These are phyloP conservation scores for Brassica hybrid DNA, from an alignment of 441 rosid species.

Conservation along the genomic window DNA sequence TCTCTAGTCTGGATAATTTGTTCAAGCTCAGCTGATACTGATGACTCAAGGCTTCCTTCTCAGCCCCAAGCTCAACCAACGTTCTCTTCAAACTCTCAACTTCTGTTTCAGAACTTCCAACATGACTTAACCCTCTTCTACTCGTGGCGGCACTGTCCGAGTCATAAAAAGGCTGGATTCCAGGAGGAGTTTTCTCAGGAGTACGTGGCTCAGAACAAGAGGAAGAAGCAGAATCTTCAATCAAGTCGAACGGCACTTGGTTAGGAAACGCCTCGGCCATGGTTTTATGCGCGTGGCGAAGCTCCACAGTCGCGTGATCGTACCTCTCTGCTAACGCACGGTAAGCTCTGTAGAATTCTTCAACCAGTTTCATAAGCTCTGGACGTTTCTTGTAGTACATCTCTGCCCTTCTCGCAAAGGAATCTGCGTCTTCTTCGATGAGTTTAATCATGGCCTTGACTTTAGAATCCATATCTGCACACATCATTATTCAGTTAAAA, in stretches of 20 bases:
- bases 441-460: conserved; percentile 83
- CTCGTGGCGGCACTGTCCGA: conserved; percentile 44
- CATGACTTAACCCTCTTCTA: conserved; percentile 67
- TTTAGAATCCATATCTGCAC: conserved; percentile 75
- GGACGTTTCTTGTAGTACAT: conserved; percentile 90
- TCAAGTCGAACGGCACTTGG: conserved; percentile 58
- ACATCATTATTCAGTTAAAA: neutral
- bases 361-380: conserved; percentile 79
- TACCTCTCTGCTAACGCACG: conserved; percentile 87
- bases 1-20: conserved; percentile 58
- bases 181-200: conserved; percentile 57
- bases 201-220: conserved; percentile 60
- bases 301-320: conserved; percentile 74
- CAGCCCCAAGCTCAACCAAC: conserved; percentile 58
- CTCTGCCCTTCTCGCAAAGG: conserved; percentile 87
- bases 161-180: conserved; percentile 46
- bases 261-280: conserved; percentile 80
- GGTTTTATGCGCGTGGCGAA: conserved; percentile 77
- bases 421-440: conserved; percentile 86
- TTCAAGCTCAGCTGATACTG: conserved; percentile 57
- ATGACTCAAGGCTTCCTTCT: conserved; percentile 58
- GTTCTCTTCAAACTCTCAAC: conserved; percentile 54
- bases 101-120: conserved; percentile 48
- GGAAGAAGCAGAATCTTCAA: conserved; percentile 59
- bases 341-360: conserved; percentile 82